phyloP scores from a whole-genome alignment of 176 grass and related monocot genomes.

The Paspalum notatum region DNA sequence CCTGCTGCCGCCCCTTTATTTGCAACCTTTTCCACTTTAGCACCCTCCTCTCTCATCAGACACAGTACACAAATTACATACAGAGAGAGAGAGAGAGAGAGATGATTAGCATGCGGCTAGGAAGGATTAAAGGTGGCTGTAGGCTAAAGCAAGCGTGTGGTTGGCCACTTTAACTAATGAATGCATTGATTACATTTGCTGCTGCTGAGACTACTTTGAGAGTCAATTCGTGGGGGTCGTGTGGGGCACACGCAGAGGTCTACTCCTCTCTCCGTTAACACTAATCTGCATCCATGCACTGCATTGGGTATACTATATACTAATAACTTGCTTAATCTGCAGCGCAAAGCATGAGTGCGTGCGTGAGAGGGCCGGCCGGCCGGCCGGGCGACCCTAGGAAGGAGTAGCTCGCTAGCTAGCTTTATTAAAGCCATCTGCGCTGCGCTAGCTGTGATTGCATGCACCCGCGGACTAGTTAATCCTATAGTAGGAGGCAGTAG shows the following conservation, averaged over 20 bases:
- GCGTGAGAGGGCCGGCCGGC: neutral
- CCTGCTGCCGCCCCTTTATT: constrained; percentile 4
- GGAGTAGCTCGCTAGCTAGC: neutral
- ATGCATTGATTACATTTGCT: constrained; percentile 16
- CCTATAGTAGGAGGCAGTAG: neutral
- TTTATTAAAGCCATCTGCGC: constrained; percentile 27
- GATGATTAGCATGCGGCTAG: constrained; percentile 56
- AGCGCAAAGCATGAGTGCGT: constrained; percentile 10
- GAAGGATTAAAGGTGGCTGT: constrained; percentile 26
- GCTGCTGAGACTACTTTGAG: neutral
- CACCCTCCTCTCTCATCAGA: neutral
- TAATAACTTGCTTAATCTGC: constrained; percentile 22
- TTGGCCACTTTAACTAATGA: constrained; percentile 42
- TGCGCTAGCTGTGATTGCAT: neutral
- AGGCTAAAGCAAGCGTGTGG: constrained; percentile 36
- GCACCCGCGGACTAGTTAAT: neutral
- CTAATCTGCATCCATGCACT: neutral
- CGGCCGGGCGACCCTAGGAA: neutral
- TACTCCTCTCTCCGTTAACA: neutral
- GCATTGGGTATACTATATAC: too few species aligned
- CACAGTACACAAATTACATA: neutral
- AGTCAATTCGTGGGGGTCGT: constrained; percentile 36
- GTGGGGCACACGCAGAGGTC: neutral
- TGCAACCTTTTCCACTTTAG: constrained; percentile 32
- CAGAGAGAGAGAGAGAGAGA: neutral